Percentiles rank a stretch among this genome's conserved stretches.
Evolutionary conservation across 768 basidiomycete species (phyloP).

Genomic region (Crepidotus variabilis): DNA sequence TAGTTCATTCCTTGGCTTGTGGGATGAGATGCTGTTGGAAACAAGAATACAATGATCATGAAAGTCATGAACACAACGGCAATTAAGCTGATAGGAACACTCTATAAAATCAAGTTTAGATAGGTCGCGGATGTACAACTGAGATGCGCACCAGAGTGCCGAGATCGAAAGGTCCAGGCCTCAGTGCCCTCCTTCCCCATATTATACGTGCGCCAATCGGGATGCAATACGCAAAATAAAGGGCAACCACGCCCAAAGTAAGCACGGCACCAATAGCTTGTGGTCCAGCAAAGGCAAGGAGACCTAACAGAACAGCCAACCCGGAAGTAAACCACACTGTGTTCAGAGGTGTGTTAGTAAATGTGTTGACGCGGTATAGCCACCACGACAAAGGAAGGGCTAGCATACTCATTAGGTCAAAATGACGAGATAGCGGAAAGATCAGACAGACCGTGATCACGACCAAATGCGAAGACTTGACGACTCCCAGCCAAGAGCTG

Average conservation of each 20-base stretch:
- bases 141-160: conserved; percentile 8
- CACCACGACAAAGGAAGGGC: conserved; percentile 61
- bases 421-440: not conserved
- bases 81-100: conserved; percentile 49
- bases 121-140: no score
- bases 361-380: conserved; percentile 55
- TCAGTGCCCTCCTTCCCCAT: not conserved
- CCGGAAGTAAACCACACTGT: conserved; percentile 49
- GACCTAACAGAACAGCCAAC: conserved; percentile 41
- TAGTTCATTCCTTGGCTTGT: conserved; percentile 61
- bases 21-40: conserved; percentile 51
- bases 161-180: conserved; percentile 10
- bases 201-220: conserved; percentile 33
- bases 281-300: conserved; percentile 50
- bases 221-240: conserved; percentile 42
- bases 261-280: conserved; percentile 53
- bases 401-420: conserved; percentile 1
- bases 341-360: conserved; percentile 55
- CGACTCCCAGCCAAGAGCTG: conserved; percentile 34
- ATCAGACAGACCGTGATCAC: conserved; percentile 46
- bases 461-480: conserved; percentile 69
- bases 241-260: conserved; percentile 31
- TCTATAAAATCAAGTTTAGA: no score
- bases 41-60: conserved; percentile 59
- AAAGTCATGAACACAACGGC: conserved; percentile 65